Evolutionary conservation across 257 asterid species (phyloP), one percentile per base, ranked within the genome.

Genomic region (Cordia subcordata): DNA sequence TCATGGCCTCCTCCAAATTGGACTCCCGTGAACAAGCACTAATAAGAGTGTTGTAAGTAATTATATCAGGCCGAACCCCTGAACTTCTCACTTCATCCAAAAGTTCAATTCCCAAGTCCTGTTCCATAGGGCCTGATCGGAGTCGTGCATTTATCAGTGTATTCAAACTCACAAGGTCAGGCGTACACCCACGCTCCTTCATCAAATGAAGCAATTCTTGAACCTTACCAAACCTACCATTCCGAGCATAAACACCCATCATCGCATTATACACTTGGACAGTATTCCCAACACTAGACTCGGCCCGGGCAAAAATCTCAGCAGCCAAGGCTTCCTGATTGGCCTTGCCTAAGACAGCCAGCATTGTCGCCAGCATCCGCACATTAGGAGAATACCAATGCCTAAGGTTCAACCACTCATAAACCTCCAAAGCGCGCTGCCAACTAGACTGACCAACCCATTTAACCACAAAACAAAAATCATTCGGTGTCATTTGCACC

Each of bases 401-500:
- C 10, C 89, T 76, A 59, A 92, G 85, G 76, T 92, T 92, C 54
- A 92, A 57, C 99, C 99, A 92, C 72, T 92, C 96, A 19, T 82
- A 88, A 38, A 86, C 82, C 87, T 92, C 99, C 65, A 92, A 68
- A 10, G 96, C 94, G 76, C 99, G 82, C 55, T 88, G 97, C 99
- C 99, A 92, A 52, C 81, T 86, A 21, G 82, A 64, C 64, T 84
- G 85, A 45, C 99, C 99, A 19, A 92, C 84, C 81, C 81, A 78
- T 70, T 88, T 92, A 65, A 92, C 99, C 58, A 92, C 81, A 64
- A 77, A 92, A 72, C 99, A 92, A 59, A 65, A 88, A 80, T 92
- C 96, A 49, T 96, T 84, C 0, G 96, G 99, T 13, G 97, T 92
- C 99, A 88, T 92, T 62, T 92, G 99, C 67, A 86, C 96, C 88